These are phyloP conservation scores for Fusarium sublunatum DNA, from an alignment of 2,329 filamentous ascomycete species.

Conservation along the genomic window DNA sequence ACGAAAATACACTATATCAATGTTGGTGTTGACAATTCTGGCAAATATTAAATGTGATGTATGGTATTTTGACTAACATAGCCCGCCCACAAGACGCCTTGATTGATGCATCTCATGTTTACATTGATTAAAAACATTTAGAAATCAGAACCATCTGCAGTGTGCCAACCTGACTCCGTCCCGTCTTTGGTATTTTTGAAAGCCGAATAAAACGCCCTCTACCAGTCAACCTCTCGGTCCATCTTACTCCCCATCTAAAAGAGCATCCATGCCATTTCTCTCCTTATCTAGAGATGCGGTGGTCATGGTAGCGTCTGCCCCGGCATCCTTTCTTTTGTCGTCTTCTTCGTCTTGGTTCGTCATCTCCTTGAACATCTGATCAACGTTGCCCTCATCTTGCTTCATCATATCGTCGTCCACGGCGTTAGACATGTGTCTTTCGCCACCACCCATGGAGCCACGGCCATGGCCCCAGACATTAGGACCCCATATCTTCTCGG, in stretches of 20 bases:
- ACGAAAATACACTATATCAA: too few species aligned
- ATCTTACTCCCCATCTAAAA: conserved; percentile 57
- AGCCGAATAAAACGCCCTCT: conserved; percentile 41
- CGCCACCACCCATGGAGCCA: conserved; percentile 46
- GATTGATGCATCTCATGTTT: conserved; percentile 22
- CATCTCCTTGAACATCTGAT: conserved; percentile 67
- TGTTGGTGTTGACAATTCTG: background rate
- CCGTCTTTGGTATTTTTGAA: conserved; percentile 37
- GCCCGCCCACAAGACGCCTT: conserved; percentile 13
- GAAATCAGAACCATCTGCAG: conserved; percentile 12
- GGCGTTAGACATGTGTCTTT: conserved; percentile 44
- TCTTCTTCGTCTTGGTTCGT: conserved; percentile 64
- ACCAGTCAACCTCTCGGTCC: conserved; percentile 11
- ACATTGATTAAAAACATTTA: conserved; percentile 15
- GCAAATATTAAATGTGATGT: background rate
- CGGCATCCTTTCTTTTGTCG: conserved; percentile 51
- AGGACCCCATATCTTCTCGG: conserved; percentile 63
- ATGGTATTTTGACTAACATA: conserved; percentile 6
- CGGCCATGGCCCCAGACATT: conserved; percentile 58
- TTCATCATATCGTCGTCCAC: conserved; percentile 49
- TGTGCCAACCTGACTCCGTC: conserved; percentile 37
- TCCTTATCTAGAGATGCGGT: conserved; percentile 59
- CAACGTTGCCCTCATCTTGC: conserved; percentile 60
- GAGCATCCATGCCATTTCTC: conserved; percentile 59
- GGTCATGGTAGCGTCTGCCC: conserved; percentile 51